A percentile compares a stretch with the other conserved stretches of the same genome.
Evolutionary conservation across 306 rosid species (phyloP).

Genomic region (Rosa rugosa): DNA sequence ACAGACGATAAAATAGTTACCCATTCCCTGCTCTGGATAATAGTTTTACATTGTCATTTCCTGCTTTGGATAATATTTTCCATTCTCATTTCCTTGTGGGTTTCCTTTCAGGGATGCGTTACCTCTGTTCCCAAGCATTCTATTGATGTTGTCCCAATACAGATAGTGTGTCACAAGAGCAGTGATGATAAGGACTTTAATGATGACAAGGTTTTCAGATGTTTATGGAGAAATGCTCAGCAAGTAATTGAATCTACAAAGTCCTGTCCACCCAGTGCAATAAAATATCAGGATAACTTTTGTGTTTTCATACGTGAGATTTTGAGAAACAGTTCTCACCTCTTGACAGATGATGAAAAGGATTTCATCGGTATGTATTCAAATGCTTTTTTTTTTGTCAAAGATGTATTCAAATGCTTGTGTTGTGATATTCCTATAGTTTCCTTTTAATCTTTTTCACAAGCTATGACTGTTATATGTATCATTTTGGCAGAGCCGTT

Average conservation of each 20-base stretch:
- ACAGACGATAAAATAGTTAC: too few relatives aligned
- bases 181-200: conserved; percentile 33
- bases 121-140: conserved; percentile 57
- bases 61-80: background rate
- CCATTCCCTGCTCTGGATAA: conserved; percentile 5
- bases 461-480: conserved; percentile 19
- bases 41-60: background rate
- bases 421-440: background rate
- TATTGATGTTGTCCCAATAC: conserved; percentile 61
- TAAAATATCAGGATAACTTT: conserved; percentile 78
- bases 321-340: conserved; percentile 59
- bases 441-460: conserved; percentile 14
- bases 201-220: conserved; percentile 35
- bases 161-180: conserved; percentile 43
- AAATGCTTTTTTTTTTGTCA: too few relatives aligned
- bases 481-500: conserved; percentile 62
- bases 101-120: conserved; percentile 62
- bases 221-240: conserved; percentile 67
- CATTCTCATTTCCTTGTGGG: conserved; percentile 15
- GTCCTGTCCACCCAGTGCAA: conserved; percentile 36
- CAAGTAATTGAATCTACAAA: conserved; percentile 51
- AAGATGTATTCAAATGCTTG: conserved; percentile 25
- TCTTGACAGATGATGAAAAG: conserved; percentile 67
- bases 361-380: conserved; percentile 54
- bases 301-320: conserved; percentile 64